These are phyloP conservation scores for Pleurotus tuoliensis DNA, from an alignment of 768 basidiomycete genomes.

Conservation along the genomic window DNA sequence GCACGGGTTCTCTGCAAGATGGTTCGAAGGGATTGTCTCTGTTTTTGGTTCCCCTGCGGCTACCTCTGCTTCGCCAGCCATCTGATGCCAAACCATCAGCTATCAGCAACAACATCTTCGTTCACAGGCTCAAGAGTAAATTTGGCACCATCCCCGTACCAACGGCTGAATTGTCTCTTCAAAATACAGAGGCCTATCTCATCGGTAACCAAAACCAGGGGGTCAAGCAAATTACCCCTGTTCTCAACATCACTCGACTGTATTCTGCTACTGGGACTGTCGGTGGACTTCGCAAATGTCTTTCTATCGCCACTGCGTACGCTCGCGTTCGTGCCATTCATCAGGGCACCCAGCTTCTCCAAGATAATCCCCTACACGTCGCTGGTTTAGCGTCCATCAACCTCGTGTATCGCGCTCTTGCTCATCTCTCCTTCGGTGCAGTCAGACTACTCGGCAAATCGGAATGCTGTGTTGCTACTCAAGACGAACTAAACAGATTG, in stretches of 20 bases:
- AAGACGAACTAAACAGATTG: slow-evolving; percentile 48
- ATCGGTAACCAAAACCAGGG: slow-evolving; percentile 58
- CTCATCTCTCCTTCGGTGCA: slow-evolving; percentile 60
- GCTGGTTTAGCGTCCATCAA: slow-evolving; percentile 58
- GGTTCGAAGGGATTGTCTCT: slow-evolving; percentile 71
- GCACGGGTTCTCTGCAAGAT: slow-evolving; percentile 50
- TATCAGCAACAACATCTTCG: slow-evolving; percentile 58
- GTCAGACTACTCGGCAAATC: slow-evolving; percentile 56
- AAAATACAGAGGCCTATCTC: slow-evolving; percentile 57
- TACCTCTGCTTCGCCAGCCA: slow-evolving; percentile 45
- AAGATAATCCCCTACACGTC: slow-evolving; percentile 59
- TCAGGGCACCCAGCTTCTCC: slow-evolving; percentile 44
- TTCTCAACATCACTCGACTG: slow-evolving; percentile 75
- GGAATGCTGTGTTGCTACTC: slow-evolving; percentile 49
- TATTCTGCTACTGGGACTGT: slow-evolving; percentile 57
- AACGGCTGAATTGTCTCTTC: slow-evolving; percentile 69
- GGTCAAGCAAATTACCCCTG: slow-evolving; percentile 62
- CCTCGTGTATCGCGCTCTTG: slow-evolving; percentile 61
- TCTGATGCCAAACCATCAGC: slow-evolving; percentile 38
- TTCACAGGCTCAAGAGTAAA: slow-evolving; percentile 78
- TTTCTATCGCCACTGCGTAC: slow-evolving; percentile 64
- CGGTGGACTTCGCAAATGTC: slow-evolving; percentile 56
- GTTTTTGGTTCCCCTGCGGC: slow-evolving; percentile 65
- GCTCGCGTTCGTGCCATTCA: slow-evolving; percentile 55
- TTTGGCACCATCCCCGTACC: slow-evolving; percentile 72